Percentiles rank a stretch among this genome's conserved stretches.
Conservation (phyloP, 352 stramenopile genomes). For the Globisporangium camurandrum region DNA sequence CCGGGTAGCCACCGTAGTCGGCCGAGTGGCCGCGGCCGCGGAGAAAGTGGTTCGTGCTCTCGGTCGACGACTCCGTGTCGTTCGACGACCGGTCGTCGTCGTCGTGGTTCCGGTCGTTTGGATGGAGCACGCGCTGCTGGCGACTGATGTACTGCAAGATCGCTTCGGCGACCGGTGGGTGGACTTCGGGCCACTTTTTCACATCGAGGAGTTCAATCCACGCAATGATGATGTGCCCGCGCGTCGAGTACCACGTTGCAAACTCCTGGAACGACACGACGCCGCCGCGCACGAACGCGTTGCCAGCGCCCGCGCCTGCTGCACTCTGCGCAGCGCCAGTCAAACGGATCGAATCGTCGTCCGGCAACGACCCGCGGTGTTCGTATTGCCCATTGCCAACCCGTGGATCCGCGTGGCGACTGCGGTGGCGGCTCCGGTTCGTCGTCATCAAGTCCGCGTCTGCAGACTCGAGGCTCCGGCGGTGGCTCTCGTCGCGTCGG, state of each 20-base stretch:
- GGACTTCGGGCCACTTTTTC: constrained; percentile 78
- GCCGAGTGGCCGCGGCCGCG: constrained; percentile 25
- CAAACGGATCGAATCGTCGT: constrained; percentile 43
- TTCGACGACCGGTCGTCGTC: constrained; percentile 49
- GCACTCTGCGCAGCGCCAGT: constrained; percentile 44
- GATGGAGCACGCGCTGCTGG: constrained; percentile 51
- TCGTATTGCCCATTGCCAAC: constrained; percentile 61
- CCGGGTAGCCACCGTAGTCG: constrained; percentile 31
- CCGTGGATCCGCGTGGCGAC: too few relatives aligned
- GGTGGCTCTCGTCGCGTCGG: constrained; percentile 22
- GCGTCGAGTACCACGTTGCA: constrained; percentile 75
- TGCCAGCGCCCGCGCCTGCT: constrained; percentile 49
- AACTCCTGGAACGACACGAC: constrained; percentile 85
- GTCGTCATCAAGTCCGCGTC: constrained; percentile 39
- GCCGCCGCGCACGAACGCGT: constrained; percentile 59
- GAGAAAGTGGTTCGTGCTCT: constrained; percentile 28
- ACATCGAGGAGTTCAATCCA: constrained; percentile 83
- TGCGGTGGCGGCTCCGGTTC: constrained; percentile 19
- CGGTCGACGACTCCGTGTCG: constrained; percentile 61
- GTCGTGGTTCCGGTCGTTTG: constrained; percentile 6
- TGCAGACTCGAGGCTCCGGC: constrained; percentile 52
- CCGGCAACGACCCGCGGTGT: constrained; percentile 63
- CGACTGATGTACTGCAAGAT: constrained; percentile 74
- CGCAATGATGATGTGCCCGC: constrained; percentile 76
- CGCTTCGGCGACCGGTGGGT: constrained; percentile 45